Evolutionary conservation across 2,329 filamentous ascomycete species (phyloP), one percentile per base, ranked within the genome.

Genomic region (Fusarium oxysporum): DNA sequence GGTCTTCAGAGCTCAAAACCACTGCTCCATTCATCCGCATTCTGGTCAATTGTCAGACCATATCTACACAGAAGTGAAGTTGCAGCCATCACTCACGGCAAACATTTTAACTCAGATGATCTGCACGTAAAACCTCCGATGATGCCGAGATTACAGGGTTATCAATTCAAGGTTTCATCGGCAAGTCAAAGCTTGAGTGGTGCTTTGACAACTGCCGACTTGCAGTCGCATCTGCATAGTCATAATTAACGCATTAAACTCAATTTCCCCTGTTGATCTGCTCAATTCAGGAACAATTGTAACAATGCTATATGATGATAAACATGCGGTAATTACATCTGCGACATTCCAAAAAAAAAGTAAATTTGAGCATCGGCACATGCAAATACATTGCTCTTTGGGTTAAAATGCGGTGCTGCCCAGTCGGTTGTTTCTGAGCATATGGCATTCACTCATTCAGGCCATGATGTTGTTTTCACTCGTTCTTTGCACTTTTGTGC

Each of bases 181-280:
- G 23, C 4, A 21, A 35, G 30, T 45, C 40, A 47, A 25, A 35
- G 30, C 37, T 41, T 2, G 23, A 19, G 16, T 43, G 25, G 51
- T 55, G 33, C 37, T 55, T 41, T 25, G 40, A 53, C 21, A 53
- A 40, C 35, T 59, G 44, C 35, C 44, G 56, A 40, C 38, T 33
- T 3, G 1, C 1, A 17, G 55, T 57, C 21, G 23, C 8, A 50
- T 28, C 6, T 30, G n/a, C 45, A 32, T 59, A 17, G 28, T 40
- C 25, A 4, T 30, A 47, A 47, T 47, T 33, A 45, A 35, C 38
- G 14, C 28, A 60, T 32, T 32, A 41, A 60, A 60, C 56, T 60
- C 44, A 54, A 60, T 54, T 54, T 33, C 35, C 33, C 56, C 56
- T 40, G 35, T 9, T 13, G n/a, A 59, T 59, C 56, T 25, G 16